These are phyloP conservation scores for Pontederia paniculata DNA, from an alignment of 176 grass and related monocot genomes.

Conservation along the genomic window DNA sequence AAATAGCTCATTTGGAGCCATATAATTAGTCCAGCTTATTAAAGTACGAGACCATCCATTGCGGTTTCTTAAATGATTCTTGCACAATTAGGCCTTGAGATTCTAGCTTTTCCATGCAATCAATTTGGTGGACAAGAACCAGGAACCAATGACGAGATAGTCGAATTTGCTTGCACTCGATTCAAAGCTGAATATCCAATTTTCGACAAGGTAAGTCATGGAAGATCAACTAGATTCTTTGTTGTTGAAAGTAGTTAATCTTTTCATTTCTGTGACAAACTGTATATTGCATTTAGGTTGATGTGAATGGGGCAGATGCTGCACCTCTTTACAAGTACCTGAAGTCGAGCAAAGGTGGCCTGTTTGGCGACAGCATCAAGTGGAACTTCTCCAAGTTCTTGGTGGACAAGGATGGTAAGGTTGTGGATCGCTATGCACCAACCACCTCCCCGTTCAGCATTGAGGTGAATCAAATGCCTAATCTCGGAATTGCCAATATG, in stretches of 20 bases:
- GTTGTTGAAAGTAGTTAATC: too few relatives aligned
- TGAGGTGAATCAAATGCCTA: conserved; percentile 30
- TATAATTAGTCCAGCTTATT: too few relatives aligned
- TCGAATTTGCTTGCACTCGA: conserved; percentile 78
- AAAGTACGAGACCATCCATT: too few relatives aligned
- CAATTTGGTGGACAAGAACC: conserved; percentile 75
- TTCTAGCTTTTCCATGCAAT: conserved; percentile 82
- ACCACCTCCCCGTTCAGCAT: conserved; percentile 58
- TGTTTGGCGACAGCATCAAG: conserved; percentile 65
- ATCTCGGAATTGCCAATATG: not conserved
- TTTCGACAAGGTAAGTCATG: conserved; percentile 69
- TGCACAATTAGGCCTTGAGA: conserved; percentile 45
- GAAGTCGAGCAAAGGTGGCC: conserved; percentile 64
- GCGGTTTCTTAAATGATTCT: too few relatives aligned
- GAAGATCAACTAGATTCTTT: not conserved
- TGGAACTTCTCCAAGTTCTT: conserved; percentile 97
- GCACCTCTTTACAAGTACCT: conserved; percentile 84
- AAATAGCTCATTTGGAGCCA: too few relatives aligned
- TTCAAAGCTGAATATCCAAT: conserved; percentile 97
- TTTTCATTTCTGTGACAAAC: not conserved
- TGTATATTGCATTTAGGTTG: conserved; percentile 38
- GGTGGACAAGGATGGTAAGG: conserved; percentile 65
- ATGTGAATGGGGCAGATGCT: conserved; percentile 64
- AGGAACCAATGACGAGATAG: conserved; percentile 71
- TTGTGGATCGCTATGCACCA: conserved; percentile 57